Base-by-base conservation (phyloP, 2,329 filamentous ascomycete species). In the Proliferodiscus dingleyae region DNA sequence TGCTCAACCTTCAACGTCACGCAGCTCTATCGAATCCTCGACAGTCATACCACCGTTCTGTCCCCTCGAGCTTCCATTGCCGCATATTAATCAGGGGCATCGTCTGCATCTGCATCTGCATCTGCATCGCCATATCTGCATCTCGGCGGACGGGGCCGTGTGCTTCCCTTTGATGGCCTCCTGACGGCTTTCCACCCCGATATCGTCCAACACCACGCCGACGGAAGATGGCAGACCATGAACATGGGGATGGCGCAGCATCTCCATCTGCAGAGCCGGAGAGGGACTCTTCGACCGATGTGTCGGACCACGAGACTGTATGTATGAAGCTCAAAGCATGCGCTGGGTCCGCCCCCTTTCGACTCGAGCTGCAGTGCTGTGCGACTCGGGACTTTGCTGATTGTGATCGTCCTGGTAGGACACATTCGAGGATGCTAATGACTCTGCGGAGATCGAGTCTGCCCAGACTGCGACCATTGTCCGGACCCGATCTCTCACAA, bases 391-490 rank as follows among this genome's bases (percentile, higher is more conserved):
- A 37, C 29, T 37, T 38, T 36, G 34, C 45, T 59, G 23, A 52
- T 46, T 26, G 41, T 4, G 11, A 37, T 8, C 29, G 26, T 36
- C 23, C 22, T 32, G 22, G 32, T 63, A 88, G 83, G 84, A 90
- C 59, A 78, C 78, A 13, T 95, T 94, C 61, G 88, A 95, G 69
- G 89, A 95, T 72, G 89, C 87, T 45, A 71, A 80, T 56, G 85
- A 87, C 65, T 78, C 56, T 7, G 46, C 57, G 43, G 45, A 44
- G 9, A 49, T 53, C 16, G 56, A 58, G 40, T 33, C 47, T 21
- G 46, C 52, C 21, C 47, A 41, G 21, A 40, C 44, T 7, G 42
- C 50, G 40, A 54, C 54, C 8, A 45, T 54, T 7, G 57, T 60
- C 36, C 52, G 50, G 37, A 59, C 56, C 21, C 54, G 61, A 32